Base-by-base conservation (phyloP, 164 flowering plant species). In the Macadamia tetraphylla region DNA sequence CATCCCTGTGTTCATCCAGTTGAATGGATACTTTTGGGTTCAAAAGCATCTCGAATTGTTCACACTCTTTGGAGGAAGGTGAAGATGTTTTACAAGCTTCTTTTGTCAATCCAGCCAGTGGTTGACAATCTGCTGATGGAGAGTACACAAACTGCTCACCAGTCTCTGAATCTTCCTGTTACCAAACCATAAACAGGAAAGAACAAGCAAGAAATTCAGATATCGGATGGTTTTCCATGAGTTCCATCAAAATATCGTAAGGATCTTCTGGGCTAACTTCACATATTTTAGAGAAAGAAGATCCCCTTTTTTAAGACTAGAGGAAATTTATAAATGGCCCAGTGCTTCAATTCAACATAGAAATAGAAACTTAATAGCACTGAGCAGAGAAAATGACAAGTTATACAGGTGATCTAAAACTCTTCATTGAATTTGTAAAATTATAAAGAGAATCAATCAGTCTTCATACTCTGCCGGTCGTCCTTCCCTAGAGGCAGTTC, bases 111-210 rank as follows among this genome's bases (percentile, higher is more conserved):
- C 73, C 81, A 43, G 35, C 49, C 1, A 67, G 60, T 40, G 46
- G 72, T 43, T 48, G 66, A 59, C 69, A 46, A 42, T 70, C 73
- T 18, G 74, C 82, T 6, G 80, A 49, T 29, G 82, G 72, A 10
- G 76, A 64, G 67, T 53, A 70, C 4, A 49, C 62, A 58, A 81
- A 76, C 10, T 72, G 79, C 62, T 72, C 79, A 57, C 72, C 79
- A 60, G 69, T 63, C 64, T 75, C 83, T 46, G 58, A 65, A 52
- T 79, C 83, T 59, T 76, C 89, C 84, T 81, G 78, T 70, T 70
- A 62, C 8, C 56, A 53, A 63, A 49, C 59, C 51, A 49, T 42
- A 65, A 60, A 32, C 23, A 35, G 40, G 40, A 70, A 46, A 40
- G 46, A 49, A 53, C 13, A 53, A 14, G 57, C 6, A 14, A 53